Evolutionary conservation across 73 alveolate genomes (phyloP).

Genomic region (Paramecium sexaurelia): DNA sequence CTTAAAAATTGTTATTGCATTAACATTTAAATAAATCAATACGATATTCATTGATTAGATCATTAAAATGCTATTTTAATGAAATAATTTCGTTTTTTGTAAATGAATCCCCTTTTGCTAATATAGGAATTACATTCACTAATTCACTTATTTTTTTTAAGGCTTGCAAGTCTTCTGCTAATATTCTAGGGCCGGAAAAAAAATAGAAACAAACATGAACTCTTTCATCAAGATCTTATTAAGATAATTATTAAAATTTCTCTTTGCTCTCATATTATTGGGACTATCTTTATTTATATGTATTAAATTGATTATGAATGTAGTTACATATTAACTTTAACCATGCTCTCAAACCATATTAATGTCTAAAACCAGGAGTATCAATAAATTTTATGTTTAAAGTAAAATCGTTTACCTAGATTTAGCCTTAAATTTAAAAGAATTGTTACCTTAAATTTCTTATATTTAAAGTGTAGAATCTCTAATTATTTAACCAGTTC

Average conservation of each 20-base stretch:
- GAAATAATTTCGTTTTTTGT: constrained; percentile 37
- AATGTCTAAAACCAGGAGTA: constrained; percentile 42
- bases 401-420: neutral
- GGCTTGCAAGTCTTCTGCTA: constrained; percentile 41
- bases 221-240: constrained; percentile 11
- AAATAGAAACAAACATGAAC: constrained; percentile 68
- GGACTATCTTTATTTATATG: neutral
- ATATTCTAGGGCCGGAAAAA: constrained; percentile 57
- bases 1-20: neutral
- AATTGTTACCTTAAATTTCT: neutral
- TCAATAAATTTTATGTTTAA: constrained; percentile 42
- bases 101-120: constrained; percentile 67
- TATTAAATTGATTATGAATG: neutral
- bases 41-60: neutral
- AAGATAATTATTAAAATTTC: neutral
- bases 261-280: neutral
- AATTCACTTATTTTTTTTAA: constrained; percentile 8
- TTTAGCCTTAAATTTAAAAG: neutral
- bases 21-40: constrained; percentile 47
- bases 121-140: constrained; percentile 63
- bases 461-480: constrained; percentile 27
- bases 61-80: constrained; percentile 34
- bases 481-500: constrained; percentile 11
- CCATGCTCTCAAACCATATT: neutral
- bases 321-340: neutral